These are phyloP conservation scores for Rhytidiadelphus loreus DNA, from an alignment of 225 moss, liverwort and hornwort genomes.

Conservation along the genomic window DNA sequence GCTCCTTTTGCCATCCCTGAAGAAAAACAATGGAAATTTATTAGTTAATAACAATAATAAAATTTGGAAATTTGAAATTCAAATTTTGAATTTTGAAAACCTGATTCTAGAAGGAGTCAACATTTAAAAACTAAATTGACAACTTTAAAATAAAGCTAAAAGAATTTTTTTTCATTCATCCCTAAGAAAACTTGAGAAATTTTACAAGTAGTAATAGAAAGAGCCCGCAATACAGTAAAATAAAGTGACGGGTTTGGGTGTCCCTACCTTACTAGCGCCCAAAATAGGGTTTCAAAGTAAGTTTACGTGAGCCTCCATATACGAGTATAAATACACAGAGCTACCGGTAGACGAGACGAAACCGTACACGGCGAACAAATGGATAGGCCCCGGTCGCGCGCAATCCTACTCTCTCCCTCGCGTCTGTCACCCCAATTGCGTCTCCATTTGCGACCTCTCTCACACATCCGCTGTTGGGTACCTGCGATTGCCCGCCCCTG, in stretches of 20 bases:
- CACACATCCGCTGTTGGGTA: neutral
- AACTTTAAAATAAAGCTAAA: neutral
- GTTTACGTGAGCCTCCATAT: neutral
- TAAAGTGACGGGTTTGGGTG: neutral
- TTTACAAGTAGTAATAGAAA: too few species aligned
- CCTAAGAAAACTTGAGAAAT: too few species aligned
- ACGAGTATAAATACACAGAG: neutral
- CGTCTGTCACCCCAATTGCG: neutral
- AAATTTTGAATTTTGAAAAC: too few species aligned
- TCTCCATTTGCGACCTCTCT: neutral
- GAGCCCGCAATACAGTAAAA: too few species aligned
- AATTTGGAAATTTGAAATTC: neutral
- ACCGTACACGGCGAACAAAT: neutral
- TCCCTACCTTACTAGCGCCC: too few species aligned
- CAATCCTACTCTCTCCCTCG: neutral
- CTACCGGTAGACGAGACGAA: neutral
- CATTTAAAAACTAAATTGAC: neutral
- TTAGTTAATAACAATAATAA: neutral
- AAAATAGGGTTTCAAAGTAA: neutral
- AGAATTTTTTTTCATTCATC: neutral
- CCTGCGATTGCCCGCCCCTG: neutral
- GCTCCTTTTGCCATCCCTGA: neutral
- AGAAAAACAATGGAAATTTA: neutral
- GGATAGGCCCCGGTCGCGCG: neutral
- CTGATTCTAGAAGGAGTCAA: accelerated